These are phyloP conservation scores for Ustilago cynodontis DNA, from an alignment of 1,284 basidiomycete species.

Conservation along the genomic window DNA sequence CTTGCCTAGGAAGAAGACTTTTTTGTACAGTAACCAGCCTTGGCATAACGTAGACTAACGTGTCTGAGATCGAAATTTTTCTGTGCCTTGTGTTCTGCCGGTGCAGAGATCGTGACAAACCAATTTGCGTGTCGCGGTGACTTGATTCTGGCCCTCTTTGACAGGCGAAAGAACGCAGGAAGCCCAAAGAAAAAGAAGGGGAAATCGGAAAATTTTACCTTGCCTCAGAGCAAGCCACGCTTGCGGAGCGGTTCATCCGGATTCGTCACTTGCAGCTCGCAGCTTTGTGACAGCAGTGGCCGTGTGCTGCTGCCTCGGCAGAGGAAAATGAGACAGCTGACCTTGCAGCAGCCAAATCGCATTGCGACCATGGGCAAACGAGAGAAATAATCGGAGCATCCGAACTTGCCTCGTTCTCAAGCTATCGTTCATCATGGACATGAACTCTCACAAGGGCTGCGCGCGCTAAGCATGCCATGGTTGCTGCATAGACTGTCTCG, in stretches of 20 bases:
- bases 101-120: constrained; percentile 7
- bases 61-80: constrained; percentile 14
- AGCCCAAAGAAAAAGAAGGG: not conserved
- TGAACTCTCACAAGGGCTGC: not conserved
- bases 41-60: constrained; percentile 10
- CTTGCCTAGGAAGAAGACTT: too few relatives aligned
- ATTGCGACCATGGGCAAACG: not conserved
- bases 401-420: not conserved
- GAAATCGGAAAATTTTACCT: constrained; percentile 18
- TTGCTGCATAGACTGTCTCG: not conserved
- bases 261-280: constrained; percentile 14
- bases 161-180: not conserved
- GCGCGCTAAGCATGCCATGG: not conserved
- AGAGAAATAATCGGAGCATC: not conserved
- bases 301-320: constrained; percentile 16
- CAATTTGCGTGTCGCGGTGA: constrained; percentile 6
- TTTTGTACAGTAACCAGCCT: constrained; percentile 2
- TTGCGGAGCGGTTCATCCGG: constrained; percentile 28
- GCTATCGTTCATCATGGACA: not conserved
- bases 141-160: constrained; percentile 8
- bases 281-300: too few relatives aligned
- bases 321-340: constrained; percentile 17
- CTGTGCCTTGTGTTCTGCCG: not conserved
- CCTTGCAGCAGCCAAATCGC: constrained; percentile 2
- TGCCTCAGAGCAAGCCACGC: not conserved